Conservation (phyloP, 805 yeast genomes). For the Cyberlindnera maclurae region DNA sequence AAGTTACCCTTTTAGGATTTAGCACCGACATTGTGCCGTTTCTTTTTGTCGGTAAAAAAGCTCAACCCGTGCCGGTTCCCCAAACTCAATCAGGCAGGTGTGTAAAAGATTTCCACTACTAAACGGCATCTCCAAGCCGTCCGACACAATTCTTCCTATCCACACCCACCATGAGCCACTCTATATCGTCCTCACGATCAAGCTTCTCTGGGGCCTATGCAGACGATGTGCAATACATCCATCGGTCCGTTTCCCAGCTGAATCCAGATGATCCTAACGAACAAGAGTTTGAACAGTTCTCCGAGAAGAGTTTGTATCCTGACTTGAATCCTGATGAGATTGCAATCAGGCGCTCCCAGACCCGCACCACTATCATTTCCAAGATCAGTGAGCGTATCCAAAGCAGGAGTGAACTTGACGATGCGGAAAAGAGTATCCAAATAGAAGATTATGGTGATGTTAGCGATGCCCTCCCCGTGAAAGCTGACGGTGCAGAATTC, state of each 20-base stretch:
- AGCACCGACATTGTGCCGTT: no score
- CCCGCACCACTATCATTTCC: slow-evolving; percentile 38
- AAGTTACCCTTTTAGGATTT: no score
- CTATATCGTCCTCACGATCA: no score
- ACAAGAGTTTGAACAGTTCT: slow-evolving; percentile 3
- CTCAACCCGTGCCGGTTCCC: no score
- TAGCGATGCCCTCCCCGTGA: slow-evolving; percentile 25
- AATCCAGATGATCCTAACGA: slow-evolving; percentile 4
- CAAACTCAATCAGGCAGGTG: no score
- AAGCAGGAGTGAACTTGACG: neutral
- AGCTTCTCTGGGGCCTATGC: no score
- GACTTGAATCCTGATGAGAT: slow-evolving; percentile 31
- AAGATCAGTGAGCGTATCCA: slow-evolving; percentile 22
- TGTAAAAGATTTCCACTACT: no score
- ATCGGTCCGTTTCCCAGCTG: slow-evolving; percentile 6
- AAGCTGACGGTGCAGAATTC: slow-evolving; percentile 46
- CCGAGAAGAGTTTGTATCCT: slow-evolving; percentile 31
- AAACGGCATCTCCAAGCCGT: no score
- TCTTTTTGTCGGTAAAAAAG: no score
- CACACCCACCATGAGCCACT: no score
- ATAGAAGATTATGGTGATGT: slow-evolving; percentile 5
- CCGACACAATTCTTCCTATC: no score
- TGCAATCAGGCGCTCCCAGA: slow-evolving; percentile 34
- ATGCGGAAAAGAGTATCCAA: slow-evolving; percentile 5
- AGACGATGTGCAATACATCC: no score